Conservation (phyloP, 2,329 filamentous ascomycete genomes). For the Blumeriella jaapii region DNA sequence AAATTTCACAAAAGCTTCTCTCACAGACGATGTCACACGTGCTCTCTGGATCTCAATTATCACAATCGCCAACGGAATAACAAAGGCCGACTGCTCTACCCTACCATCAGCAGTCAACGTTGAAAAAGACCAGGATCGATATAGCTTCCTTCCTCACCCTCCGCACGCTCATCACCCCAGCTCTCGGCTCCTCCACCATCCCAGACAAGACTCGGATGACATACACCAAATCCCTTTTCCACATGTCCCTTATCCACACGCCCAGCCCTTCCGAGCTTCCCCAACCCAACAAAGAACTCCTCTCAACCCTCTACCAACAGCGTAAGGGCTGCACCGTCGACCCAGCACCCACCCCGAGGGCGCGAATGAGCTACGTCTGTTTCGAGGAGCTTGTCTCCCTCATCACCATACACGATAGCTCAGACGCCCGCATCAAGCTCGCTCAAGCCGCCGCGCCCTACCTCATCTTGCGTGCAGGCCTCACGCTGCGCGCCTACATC, state of each 20-base stretch:
- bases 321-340: conserved; percentile 64
- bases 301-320: conserved; percentile 50
- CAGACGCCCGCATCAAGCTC: conserved; percentile 32
- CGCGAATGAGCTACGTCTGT: conserved; percentile 67
- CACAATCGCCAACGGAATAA: conserved; percentile 54
- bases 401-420: conserved; percentile 41
- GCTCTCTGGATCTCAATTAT: conserved; percentile 62
- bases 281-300: conserved; percentile 36
- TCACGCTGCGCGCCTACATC: conserved; percentile 74
- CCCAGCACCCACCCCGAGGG: conserved; percentile 50
- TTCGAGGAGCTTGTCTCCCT: conserved; percentile 68
- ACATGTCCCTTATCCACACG: conserved; percentile 68
- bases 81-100: conserved; percentile 47
- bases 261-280: conserved; percentile 49
- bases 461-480: conserved; percentile 67
- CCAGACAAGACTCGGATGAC: conserved; percentile 53
- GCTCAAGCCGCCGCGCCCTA: conserved; percentile 69
- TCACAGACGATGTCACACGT: conserved; percentile 37
- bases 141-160: conserved; percentile 61
- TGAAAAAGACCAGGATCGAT: conserved; percentile 65
- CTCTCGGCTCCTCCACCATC: conserved; percentile 55
- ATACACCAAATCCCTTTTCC: conserved; percentile 69
- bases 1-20: conserved; percentile 39
- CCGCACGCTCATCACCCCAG: conserved; percentile 59
- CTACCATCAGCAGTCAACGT: conserved; percentile 37